Base-by-base conservation (phyloP, 768 basidiomycete genomes). In the Mrakia gelida region DNA sequence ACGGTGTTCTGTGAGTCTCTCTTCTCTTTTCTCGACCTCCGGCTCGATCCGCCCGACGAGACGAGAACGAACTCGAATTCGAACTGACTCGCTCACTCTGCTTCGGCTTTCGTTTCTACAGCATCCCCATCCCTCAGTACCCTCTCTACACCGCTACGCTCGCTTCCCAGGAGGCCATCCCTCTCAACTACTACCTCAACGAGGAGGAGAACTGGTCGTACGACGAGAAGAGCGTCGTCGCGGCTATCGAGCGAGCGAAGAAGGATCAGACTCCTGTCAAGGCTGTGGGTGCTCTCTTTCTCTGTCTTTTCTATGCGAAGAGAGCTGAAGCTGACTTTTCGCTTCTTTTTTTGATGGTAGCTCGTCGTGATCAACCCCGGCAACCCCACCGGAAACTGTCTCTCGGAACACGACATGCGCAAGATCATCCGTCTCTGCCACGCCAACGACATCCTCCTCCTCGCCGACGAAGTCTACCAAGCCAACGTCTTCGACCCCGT, bases 391-490 rank as follows among this genome's bases (percentile, higher is more conserved):
- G 97, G 96, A 61, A 89, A 91, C 6, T 88, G 96, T 72, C 88
- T 99, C 16, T 88, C 90, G 80, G 87, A 89, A 77, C 80, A 84
- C 41, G 92, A 92, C 30, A 92, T 94, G 87, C 86, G 87, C 76
- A 86, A 88, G 71, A 88, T 99, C 77, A 89, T 97, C n/a, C 85
- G 89, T 38, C 85, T 98, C 15, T 96, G 94, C 85, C 92, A 95
- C 83, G 87, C 92, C 80, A 87, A 98, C 85, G 86, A 87, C 10
- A 90, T 99, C 77, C 91, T 96, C 30, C 89, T 99, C 72, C 89
- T 98, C 80, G 96, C 96, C 0, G 96, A 99, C 84, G 96, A 99
- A 84, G 96, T 99, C n/a, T 98, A 99, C 88, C 96, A 99, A 85
- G 86, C 86, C 81, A 98, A 98, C 87, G 88, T 98, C 63, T 95